Percentiles rank a stretch among this genome's conserved stretches.
Conservation (phyloP, 441 rosid genomes). For the Pelargonium citronellum region DNA sequence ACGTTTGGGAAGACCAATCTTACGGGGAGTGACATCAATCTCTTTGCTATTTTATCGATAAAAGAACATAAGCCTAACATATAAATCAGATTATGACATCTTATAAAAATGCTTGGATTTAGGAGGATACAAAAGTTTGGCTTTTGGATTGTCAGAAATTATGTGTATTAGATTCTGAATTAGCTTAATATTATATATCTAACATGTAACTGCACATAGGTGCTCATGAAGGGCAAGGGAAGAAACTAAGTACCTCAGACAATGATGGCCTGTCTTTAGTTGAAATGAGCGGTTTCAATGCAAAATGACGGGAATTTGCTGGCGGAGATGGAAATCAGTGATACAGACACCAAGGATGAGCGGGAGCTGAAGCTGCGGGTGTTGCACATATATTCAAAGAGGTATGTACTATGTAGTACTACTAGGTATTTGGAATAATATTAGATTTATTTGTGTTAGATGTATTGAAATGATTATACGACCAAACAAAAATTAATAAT, state of each 20-base stretch:
- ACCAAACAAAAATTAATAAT: too few species aligned
- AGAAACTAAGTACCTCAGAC: slow-evolving; percentile 50
- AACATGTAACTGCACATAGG: not conserved
- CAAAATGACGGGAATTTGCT: slow-evolving; percentile 76
- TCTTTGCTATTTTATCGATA: too few species aligned
- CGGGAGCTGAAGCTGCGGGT: slow-evolving; percentile 76
- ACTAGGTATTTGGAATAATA: too few species aligned
- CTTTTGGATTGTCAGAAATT: not conserved
- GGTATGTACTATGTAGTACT: slow-evolving; percentile 39
- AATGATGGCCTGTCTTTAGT: slow-evolving; percentile 60
- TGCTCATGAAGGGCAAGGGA: slow-evolving; percentile 20
- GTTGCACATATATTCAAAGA: slow-evolving; percentile 70
- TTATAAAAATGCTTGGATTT: too few species aligned
- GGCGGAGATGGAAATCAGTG: slow-evolving; percentile 97
- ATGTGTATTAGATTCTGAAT: not conserved
- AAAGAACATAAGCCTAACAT: too few species aligned
- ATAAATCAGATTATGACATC: too few species aligned
- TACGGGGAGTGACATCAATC: too few species aligned
- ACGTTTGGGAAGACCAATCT: too few species aligned
- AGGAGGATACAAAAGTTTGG: too few species aligned
- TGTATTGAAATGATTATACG: too few species aligned
- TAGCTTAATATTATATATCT: too few species aligned
- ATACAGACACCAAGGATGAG: slow-evolving; percentile 77
- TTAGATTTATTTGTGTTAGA: too few species aligned
- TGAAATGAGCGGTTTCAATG: slow-evolving; percentile 67